phyloP scores from a whole-genome alignment of 805 yeast genomes.

The Debaryomyces hansenii region DNA sequence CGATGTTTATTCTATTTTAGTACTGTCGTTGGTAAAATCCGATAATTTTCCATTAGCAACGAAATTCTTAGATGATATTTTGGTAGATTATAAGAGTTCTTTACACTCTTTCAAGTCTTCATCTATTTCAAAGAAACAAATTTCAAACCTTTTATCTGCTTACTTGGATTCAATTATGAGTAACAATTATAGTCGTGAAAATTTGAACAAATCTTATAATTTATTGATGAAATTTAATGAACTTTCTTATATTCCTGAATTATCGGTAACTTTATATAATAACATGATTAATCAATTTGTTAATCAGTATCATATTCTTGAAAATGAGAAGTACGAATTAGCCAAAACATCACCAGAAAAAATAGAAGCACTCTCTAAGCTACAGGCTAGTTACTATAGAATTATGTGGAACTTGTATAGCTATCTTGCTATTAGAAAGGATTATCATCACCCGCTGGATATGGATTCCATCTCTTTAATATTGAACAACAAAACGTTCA shows the following conservation, averaged over 20 bases:
- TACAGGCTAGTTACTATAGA: conserved; percentile 13
- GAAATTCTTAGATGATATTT: conserved; percentile 54
- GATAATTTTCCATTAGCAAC: conserved; percentile 53
- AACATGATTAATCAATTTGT: conserved; percentile 28
- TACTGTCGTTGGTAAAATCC: conserved; percentile 53
- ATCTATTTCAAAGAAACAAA: conserved; percentile 17
- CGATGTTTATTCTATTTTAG: conserved; percentile 49
- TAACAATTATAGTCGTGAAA: conserved; percentile 4
- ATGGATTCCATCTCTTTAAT: conserved; percentile 2
- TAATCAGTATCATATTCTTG: conserved; percentile 17
- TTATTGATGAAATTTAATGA: conserved; percentile 27
- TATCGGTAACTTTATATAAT: conserved; percentile 28
- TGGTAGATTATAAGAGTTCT: conserved; percentile 43
- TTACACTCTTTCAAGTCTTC: conserved; percentile 11
- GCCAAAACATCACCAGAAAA: background rate
- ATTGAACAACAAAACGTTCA: conserved; percentile 6
- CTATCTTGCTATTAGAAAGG: conserved; percentile 35
- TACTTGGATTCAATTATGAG: conserved; percentile 34
- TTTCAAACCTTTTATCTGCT: conserved; percentile 43
- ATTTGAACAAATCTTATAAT: conserved; percentile 21
- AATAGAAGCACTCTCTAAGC: conserved; percentile 6
- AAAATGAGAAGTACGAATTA: conserved; percentile 5
- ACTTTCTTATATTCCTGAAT: conserved; percentile 36
- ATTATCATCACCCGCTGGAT: conserved; percentile 19
- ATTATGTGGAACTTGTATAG: conserved; percentile 33